Conservation (phyloP, 768 basidiomycete species). For the Podaxis sp. region DNA sequence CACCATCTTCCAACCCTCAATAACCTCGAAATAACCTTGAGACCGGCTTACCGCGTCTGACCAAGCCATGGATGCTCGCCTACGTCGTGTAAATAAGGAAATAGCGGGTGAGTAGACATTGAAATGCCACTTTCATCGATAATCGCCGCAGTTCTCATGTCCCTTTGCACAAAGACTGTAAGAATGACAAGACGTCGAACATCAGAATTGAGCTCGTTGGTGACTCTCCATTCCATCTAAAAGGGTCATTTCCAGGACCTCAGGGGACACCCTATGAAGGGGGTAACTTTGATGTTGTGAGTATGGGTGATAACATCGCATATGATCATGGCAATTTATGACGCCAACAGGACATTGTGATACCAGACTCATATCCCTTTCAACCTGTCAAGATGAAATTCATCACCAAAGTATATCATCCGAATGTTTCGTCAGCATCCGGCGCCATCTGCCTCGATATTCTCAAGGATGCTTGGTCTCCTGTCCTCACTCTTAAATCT, state of each 20-base stretch:
- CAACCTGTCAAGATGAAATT: conserved; percentile 99
- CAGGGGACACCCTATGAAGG: conserved; percentile 93
- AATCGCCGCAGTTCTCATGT: conserved; percentile 15
- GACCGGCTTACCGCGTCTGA: neutral
- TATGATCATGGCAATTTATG: conserved; percentile 10
- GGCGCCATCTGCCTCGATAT: conserved; percentile 95
- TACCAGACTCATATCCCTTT: conserved; percentile 90
- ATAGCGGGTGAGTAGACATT: conserved; percentile 61
- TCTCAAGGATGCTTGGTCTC: conserved; percentile 89
- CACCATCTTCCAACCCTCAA: neutral
- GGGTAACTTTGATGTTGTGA: conserved; percentile 86
- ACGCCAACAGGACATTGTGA: conserved; percentile 75
- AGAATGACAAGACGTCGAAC: conserved; percentile 89
- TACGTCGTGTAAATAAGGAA: conserved; percentile 92
- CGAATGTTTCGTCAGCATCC: conserved; percentile 91
- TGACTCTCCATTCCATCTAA: conserved; percentile 88
- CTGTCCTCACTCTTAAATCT: conserved; percentile 93
- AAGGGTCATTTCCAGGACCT: conserved; percentile 89
- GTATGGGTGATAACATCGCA: conserved; percentile 28
- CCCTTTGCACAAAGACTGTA: conserved; percentile 63
- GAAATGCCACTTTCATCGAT: conserved; percentile 1
- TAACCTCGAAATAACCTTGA: neutral
- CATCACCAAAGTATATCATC: conserved; percentile 95
- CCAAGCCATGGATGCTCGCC: conserved; percentile 74
- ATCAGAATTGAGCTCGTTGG: conserved; percentile 88